phyloP scores from a whole-genome alignment of 2,329 filamentous ascomycete species.

The Drechslerella stenobrocha region DNA sequence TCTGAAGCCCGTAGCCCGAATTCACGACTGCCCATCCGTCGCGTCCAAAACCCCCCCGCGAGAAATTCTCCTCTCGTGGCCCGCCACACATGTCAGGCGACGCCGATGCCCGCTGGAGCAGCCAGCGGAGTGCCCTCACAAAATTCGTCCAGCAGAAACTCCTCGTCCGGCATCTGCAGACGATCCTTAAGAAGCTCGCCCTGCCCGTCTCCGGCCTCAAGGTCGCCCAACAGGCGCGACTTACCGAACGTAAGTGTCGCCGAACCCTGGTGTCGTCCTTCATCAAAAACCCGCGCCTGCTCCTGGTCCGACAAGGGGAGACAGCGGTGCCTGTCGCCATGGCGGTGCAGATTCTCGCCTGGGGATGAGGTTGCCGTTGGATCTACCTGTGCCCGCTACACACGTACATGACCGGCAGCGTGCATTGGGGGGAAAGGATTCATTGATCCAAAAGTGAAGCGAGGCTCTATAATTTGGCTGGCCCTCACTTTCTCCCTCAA shows the following conservation, averaged over 20 bases:
- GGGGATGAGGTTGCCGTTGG: background rate
- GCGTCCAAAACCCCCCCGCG: conserved; percentile 4
- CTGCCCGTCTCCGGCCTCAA: conserved; percentile 83
- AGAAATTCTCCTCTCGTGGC: background rate
- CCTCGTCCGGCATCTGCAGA: conserved; percentile 65
- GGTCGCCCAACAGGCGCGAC: conserved; percentile 74
- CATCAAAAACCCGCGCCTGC: conserved; percentile 15
- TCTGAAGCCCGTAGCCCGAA: too few relatives aligned
- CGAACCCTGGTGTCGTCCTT: conserved; percentile 47
- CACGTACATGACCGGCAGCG: background rate
- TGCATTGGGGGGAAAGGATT: too few relatives aligned
- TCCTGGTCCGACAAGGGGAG: conserved; percentile 4
- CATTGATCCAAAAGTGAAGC: too few relatives aligned
- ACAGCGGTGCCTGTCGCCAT: background rate
- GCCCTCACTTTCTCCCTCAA: background rate
- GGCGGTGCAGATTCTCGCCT: background rate
- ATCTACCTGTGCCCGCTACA: background rate
- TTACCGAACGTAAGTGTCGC: conserved; percentile 70
- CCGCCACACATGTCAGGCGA: conserved; percentile 30
- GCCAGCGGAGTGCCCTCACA: conserved; percentile 18
- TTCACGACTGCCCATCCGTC: too few relatives aligned
- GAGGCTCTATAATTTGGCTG: too few relatives aligned
- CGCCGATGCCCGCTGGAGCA: conserved; percentile 27
- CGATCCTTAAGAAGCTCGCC: conserved; percentile 73
- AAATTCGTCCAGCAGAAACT: conserved; percentile 51